Base-by-base conservation (phyloP, 345 rosid genomes). In the Citrus medica region DNA sequence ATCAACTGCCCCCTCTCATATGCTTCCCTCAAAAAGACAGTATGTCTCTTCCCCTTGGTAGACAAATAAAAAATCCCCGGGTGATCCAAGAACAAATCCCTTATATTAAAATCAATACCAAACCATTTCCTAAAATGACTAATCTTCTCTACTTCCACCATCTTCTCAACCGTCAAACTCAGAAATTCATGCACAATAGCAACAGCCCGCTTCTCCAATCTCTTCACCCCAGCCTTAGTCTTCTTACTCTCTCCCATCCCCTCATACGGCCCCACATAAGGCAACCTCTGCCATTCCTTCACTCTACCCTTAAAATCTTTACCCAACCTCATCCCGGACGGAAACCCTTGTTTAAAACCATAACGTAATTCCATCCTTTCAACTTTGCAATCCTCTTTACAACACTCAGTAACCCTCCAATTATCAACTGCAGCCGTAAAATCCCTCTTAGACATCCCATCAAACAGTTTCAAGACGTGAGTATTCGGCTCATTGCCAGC, bases 71-170 rank as follows among this genome's bases (percentile, higher is more conserved):
- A 92, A 64, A 94, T 85, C 3, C 98, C 97, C 0, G 97, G 97
- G 77, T 94, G 97, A 87, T 92, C 98, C 87, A 96, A 86, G 87
- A 96, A 91, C 88, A 94, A 82, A 82, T 94, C 97, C 87, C 97
- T 85, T 7, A 92, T 84, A 77, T 94, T 96, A 74, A 94, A 78
- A 80, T 94, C 97, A 81, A 96, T 89, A 79, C 89, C 91, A 51
- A 92, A 92, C 69, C 91, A 88, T 73, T 90, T 91, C 81, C 97
- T 89, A 76, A 91, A 96, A 82, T 92, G 98, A 76, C 99, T 96
- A 22, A 94, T 91, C 89, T 94, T 92, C 78, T 96, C 98, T 79
- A 92, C 98, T 76, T 90, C 98, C 80, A 95, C 94, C 95, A 88
- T 90, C 85, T 91, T 89, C 86, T 96, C 98, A 73, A 96, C 92